Evolutionary conservation across 129 eudicot species (phyloP).

Genomic region (Flaveria bidentis): DNA sequence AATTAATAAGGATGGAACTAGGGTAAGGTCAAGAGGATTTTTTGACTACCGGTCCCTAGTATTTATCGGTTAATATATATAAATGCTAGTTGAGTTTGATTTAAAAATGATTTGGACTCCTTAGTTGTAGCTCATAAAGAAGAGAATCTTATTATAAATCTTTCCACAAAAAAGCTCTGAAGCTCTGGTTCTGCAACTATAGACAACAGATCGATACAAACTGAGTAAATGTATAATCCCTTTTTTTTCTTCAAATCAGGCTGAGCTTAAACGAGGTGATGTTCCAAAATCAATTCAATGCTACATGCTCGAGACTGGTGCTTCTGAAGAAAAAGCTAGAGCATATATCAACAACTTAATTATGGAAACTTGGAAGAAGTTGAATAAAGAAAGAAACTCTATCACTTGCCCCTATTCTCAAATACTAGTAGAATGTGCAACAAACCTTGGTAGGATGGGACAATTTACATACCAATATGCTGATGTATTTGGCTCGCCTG

Average conservation of each 20-base stretch:
- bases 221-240: not conserved
- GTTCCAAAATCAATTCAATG: constrained; percentile 45
- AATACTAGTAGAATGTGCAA: constrained; percentile 22
- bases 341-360: not conserved
- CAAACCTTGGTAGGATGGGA: constrained; percentile 40
- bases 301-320: constrained; percentile 41
- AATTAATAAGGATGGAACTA: too few species aligned
- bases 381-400: not conserved
- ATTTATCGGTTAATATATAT: too few species aligned
- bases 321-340: constrained; percentile 30
- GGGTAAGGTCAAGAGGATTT: too few species aligned
- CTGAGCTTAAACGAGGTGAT: constrained; percentile 47
- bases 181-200: not conserved
- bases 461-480: constrained; percentile 32
- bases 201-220: too few species aligned
- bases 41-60: too few species aligned
- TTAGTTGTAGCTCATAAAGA: too few species aligned
- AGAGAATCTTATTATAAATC: too few species aligned
- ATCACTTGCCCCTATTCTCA: not conserved
- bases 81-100: too few species aligned
- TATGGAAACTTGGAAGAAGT: not conserved
- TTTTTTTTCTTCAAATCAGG: constrained; percentile 20
- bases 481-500: constrained; percentile 23
- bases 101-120: too few species aligned
- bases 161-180: too few species aligned